Evolutionary conservation across 2,329 filamentous ascomycete genomes (phyloP), one percentile per base, ranked within the genome.

Genomic region (Cadophora luteo-olivacea): DNA sequence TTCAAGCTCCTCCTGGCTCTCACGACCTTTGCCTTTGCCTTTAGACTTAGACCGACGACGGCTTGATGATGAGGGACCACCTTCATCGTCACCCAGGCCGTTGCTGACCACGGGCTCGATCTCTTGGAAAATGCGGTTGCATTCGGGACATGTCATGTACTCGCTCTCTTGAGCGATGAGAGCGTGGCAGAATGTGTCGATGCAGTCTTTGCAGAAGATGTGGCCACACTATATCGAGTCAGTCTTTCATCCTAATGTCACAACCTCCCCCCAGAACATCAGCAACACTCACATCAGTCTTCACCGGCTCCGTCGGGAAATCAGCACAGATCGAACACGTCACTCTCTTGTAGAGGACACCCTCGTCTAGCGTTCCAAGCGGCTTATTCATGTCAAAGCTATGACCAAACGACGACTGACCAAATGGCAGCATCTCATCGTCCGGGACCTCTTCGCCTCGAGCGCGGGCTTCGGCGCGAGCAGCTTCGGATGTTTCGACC

Each of bases 151-250:
- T 33, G 64, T 61, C 16, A 63, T 67, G n/a, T 66, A 67, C 63
- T 73, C 69, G 12, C 76, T 52, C 3, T 77, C 66, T 71, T 75
- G 70, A 22, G 78, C 77, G 51, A 69, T 52, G 3, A 75, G 61
- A 0, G 78, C n/a, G 55, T 75, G 69, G 52, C 80, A 67, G 2
- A 74, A 71, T 1, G 74, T 72, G 70, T 62, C 64, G 8, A 86
- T 77, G 71, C 87, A 90, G 0, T 78, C 74, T 1, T 75, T 66
- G 75, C 88, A 90, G 70, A 86, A 87, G 5, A 88, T 75, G 69
- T 90, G 87, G 19, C 80, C 78, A 73, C 88, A 90, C 4, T 80
- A 77, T 25, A 16, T 9, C 2, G 22, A 38, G 29, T 55, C 16
- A 58, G 45, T 22, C 4, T 11, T 16, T 36, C 19, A 1, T 24